Base-by-base conservation (phyloP, 2,329 filamentous ascomycete genomes). In the Talaromyces pinophilus region DNA sequence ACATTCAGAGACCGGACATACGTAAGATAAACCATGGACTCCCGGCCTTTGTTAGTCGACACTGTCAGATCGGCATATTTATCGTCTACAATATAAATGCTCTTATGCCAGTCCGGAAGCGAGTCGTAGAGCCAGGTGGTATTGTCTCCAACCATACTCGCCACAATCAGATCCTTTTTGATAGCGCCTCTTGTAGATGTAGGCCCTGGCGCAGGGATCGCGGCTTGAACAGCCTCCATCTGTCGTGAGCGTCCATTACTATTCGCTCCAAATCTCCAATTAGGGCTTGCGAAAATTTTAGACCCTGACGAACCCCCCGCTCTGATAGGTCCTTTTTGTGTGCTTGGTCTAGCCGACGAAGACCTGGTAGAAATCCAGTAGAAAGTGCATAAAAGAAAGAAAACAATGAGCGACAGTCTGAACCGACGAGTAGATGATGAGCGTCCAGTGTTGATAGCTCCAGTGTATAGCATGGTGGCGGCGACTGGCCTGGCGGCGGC, bases 71-170 rank as follows among this genome's bases (percentile, higher is more conserved):
- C 68, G 2, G 84, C 83, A 5, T 68, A 69, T 38, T 80, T 76
- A 70, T 86, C 80, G 69, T 88, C 81, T 62, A 84, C 84, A 30
- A 86, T 80, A 72, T 87, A 87, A 66, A 87, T 79, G 67, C 80
- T 85, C 72, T 83, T 82, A 67, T 81, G 78, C 84, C 84, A 86
- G 25, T 79, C 77, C 1, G 78, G 75, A 40, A 81, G 76, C 67
- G 76, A 69, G 40, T 79, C 72, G 28, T 71, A 72, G 44, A 81
- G 62, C 79, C 79, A 81, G 5, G 77, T 76, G 6, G 76, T 78
- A 69, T 81, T 73, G 57, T 81, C 79, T 1, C 59, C 69, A 64
- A 73, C 75, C 73, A 79, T 76, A 68, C 77, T 79, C 5, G 79
- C 79, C 50, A 81, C 75, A 30, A 81, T 71, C 72, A 81, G 71